phyloP scores from a whole-genome alignment of 257 asterid genomes.

The Galeopsis tetrahit region DNA sequence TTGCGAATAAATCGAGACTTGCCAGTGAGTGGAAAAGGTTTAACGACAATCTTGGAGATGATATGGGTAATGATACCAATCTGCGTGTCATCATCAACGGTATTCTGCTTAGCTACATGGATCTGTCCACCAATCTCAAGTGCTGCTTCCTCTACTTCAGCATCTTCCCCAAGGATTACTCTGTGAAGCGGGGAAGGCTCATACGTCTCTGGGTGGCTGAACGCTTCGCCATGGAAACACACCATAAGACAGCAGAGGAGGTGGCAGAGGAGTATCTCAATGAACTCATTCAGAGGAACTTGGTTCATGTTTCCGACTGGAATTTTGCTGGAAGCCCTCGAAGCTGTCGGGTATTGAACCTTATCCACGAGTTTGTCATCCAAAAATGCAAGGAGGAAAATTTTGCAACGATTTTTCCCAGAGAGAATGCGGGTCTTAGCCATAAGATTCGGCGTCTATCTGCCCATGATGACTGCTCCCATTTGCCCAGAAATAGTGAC shows the following conservation, averaged over 20 bases:
- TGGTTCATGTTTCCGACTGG: slow-evolving; percentile 45
- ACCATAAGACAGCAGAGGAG: slow-evolving; percentile 37
- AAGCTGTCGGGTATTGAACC: slow-evolving; percentile 36
- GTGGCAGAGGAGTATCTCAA: slow-evolving; percentile 44
- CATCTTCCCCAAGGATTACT: slow-evolving; percentile 50
- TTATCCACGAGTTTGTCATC: slow-evolving; percentile 34
- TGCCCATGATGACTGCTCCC: slow-evolving; percentile 27
- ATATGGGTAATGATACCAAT: slow-evolving; percentile 23
- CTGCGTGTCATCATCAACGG: slow-evolving; percentile 23
- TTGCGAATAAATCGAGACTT: slow-evolving; percentile 33
- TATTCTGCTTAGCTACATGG: slow-evolving; percentile 43
- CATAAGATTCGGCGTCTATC: slow-evolving; percentile 42
- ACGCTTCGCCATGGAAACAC: slow-evolving; percentile 38
- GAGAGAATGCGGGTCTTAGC: slow-evolving; percentile 15
- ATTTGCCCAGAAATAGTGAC: neutral
- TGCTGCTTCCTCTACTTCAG: slow-evolving; percentile 50
- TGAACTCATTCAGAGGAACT: slow-evolving; percentile 43
- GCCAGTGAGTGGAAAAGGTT: slow-evolving; percentile 37
- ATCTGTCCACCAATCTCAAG: slow-evolving; percentile 52
- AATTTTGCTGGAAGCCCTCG: slow-evolving; percentile 38
- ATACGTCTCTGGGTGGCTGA: slow-evolving; percentile 63
- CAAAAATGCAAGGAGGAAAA: slow-evolving; percentile 40
- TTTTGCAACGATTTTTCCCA: slow-evolving; percentile 34
- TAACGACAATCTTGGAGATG: slow-evolving; percentile 32
- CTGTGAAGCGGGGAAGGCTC: slow-evolving; percentile 45